Base-by-base conservation (phyloP, 108 stramenopile genomes). In the Conticribra guillardii region DNA sequence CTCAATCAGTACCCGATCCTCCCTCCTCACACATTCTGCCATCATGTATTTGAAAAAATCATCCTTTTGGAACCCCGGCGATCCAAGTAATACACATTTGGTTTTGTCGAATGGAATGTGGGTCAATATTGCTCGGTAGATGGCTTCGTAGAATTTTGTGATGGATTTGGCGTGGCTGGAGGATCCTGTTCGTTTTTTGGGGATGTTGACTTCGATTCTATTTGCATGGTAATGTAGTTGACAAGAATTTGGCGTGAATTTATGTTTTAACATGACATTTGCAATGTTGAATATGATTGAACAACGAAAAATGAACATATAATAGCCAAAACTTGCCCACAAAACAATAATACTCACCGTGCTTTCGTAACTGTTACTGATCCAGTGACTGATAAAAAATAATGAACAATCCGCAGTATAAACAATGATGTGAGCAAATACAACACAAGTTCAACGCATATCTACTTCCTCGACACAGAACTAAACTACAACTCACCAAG, bases 11-110 rank as follows among this genome's bases (percentile, higher is more conserved):
- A 73, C 27, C 3, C 89, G 86, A 66, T 92, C 90, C n/a, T 96
- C 94, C 23, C 92, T 65, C 44, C 89, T 74, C 2, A 94, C 85
- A 23, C 89, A 83, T 57, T 94, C 86, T 33, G 80, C 65, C 63
- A 80, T 55, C 44, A 97, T 23, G 58, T 89, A 98, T 64, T 88
- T 83, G 71, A 91, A 93, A 80, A 99, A 97, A 47, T 98, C 97
- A 47, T 97, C 96, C 62, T 96, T 94, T 60, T 97, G 90, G 75
- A 89, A 98, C 4, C 97, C 97, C 16, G 97, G 97, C 45, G 85
- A 85, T 46, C 90, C 99, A 18, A 98, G 29, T 45, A 99, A 60
- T 15, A 98, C 71, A 34, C 83, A 87, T 63, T 98, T 98, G 69
- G 98, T 74, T 67, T 86, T 89, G 33, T 75, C 68, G 60, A 98